Evolutionary conservation across 1,284 basidiomycete genomes (phyloP).

Genomic region (Sphaerobolus stellatus): DNA sequence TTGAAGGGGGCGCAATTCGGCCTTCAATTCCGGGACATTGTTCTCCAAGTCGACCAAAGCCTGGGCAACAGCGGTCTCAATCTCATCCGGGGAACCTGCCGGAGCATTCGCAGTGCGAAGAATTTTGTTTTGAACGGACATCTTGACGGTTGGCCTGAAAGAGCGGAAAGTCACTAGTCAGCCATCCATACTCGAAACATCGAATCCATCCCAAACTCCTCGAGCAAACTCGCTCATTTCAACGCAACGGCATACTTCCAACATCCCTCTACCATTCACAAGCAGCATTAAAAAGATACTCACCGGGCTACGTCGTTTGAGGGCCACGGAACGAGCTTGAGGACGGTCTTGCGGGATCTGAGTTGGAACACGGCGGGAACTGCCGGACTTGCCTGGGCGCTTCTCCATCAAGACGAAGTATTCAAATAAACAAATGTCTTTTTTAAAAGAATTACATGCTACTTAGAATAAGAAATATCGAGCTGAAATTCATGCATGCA

Average conservation of each 20-base stretch:
- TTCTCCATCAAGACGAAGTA: too few species aligned
- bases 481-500: too few species aligned
- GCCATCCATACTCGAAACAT: not conserved
- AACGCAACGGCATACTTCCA: not conserved
- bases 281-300: not conserved
- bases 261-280: not conserved
- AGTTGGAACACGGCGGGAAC: not conserved
- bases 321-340: not conserved
- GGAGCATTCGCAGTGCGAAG: constrained; percentile 96
- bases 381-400: too few species aligned
- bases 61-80: constrained; percentile 91
- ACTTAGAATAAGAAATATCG: too few species aligned
- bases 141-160: constrained; percentile 28
- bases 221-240: not conserved
- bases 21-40: constrained; percentile 97
- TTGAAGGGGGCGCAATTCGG: constrained; percentile 92
- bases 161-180: not conserved
- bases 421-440: too few species aligned
- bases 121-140: constrained; percentile 86
- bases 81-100: constrained; percentile 85
- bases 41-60: constrained; percentile 97
- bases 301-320: constrained; percentile 1
- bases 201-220: constrained; percentile 6
- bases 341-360: not conserved
- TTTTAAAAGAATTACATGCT: too few species aligned